A percentile compares a stretch with the other conserved stretches of the same genome.
Evolutionary conservation across 2,329 filamentous ascomycete species (phyloP).

Genomic region (Allantophomopsis lycopodina): DNA sequence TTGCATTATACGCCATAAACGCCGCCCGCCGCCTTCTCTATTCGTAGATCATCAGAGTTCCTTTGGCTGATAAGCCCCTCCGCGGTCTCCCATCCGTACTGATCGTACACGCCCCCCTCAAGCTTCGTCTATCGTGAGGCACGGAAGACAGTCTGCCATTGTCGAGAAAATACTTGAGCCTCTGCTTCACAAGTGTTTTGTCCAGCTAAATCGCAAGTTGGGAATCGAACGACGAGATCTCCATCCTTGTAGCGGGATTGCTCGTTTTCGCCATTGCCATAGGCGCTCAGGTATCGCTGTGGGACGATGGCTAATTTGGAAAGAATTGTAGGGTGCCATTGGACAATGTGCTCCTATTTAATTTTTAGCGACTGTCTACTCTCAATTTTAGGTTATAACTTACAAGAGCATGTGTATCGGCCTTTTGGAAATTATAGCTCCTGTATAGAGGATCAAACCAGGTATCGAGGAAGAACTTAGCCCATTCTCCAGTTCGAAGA

Average conservation of each 20-base stretch:
- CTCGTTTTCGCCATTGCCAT: constrained; percentile 33
- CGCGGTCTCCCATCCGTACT: background rate
- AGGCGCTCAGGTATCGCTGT: constrained; percentile 72
- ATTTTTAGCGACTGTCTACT: constrained; percentile 3
- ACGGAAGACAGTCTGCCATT: constrained; percentile 18
- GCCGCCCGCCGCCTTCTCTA: too few species aligned
- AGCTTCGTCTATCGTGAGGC: constrained; percentile 1
- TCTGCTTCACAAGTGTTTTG: constrained; percentile 57
- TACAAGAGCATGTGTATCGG: constrained; percentile 82
- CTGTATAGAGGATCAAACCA: constrained; percentile 95
- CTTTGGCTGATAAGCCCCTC: background rate
- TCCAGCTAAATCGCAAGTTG: constrained; percentile 47
- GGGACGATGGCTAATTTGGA: constrained; percentile 84
- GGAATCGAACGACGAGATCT: constrained; percentile 72
- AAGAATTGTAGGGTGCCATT: constrained; percentile 95
- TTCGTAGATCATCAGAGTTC: too few species aligned
- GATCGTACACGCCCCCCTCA: background rate
- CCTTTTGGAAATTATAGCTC: constrained; percentile 92
- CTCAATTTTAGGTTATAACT: constrained; percentile 15
- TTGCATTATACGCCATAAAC: too few species aligned
- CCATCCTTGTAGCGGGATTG: constrained; percentile 64
- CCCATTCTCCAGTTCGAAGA: constrained; percentile 75
- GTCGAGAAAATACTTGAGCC: constrained; percentile 27
- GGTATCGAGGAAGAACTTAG: constrained; percentile 80
- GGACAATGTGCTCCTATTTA: constrained; percentile 68